These are phyloP conservation scores for Gossypium aridum DNA, from an alignment of 441 rosid genomes.

Conservation along the genomic window DNA sequence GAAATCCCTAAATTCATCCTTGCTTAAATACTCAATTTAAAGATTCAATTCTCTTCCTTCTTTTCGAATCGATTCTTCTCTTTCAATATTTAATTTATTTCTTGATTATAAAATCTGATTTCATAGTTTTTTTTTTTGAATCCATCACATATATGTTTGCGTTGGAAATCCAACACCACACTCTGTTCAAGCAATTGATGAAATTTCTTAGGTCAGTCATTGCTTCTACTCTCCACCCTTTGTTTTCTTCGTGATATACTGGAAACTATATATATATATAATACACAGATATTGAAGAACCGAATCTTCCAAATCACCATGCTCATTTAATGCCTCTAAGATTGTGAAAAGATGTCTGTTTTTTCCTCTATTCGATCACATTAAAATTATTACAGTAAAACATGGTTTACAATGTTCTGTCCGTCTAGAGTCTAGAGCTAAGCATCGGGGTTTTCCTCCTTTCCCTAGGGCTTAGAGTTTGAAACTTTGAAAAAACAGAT, in stretches of 20 bases:
- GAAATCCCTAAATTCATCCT: too few relatives aligned
- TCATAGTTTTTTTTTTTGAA: neutral
- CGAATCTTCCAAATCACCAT: slow-evolving; percentile 67
- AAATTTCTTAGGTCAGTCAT: slow-evolving; percentile 22
- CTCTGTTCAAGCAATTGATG: slow-evolving; percentile 21
- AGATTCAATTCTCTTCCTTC: too few relatives aligned
- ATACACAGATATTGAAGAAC: slow-evolving; percentile 18
- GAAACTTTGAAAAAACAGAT: neutral
- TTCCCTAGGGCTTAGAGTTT: neutral
- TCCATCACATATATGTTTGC: slow-evolving; percentile 1
- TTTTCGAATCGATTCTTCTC: too few relatives aligned
- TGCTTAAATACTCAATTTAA: too few relatives aligned
- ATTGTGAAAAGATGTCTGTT: slow-evolving; percentile 64
- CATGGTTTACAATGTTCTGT: slow-evolving; percentile 6
- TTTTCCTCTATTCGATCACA: slow-evolving; percentile 20
- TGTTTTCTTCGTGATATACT: neutral
- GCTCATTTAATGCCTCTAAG: slow-evolving; percentile 46
- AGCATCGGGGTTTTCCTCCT: neutral
- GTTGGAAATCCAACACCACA: slow-evolving; percentile 39
- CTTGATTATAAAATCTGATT: neutral
- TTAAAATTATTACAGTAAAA: neutral
- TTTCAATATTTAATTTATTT: too few relatives aligned
- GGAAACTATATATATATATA: neutral
- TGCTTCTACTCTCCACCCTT: slow-evolving; percentile 36
- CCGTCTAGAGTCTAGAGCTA: neutral